Evolutionary conservation across 495 filamentous ascomycete genomes (phyloP), one percentile per base, ranked within the genome.

Genomic region (Podospora pseudocomata): DNA sequence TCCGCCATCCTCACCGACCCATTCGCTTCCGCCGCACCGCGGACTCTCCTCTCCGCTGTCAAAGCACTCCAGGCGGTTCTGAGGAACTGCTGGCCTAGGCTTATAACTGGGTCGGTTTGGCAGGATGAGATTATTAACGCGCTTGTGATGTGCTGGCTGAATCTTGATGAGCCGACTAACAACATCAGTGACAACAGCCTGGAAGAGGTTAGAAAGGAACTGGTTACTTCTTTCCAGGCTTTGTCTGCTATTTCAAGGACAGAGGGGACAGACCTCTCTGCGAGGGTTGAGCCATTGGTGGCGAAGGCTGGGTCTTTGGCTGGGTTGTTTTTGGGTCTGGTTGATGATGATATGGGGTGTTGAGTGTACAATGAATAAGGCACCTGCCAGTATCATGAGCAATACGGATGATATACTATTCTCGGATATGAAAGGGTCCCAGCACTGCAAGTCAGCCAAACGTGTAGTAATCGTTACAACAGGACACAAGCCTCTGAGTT

Each of bases 61-160:
- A 71, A 80, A 9, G 80, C 87, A 0, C 65, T 92, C 30, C 83
- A 89, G 61, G 77, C 78, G 0, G 80, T 91, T 15, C 78, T 97
- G n/a, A 68, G 85, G 26, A 89, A 83, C 58, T 87, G 85, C n/a
- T 94, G 95, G 87, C 88, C 91, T 13, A 82, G 93, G 0, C 78
- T 97, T 19, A 82, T 79, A 70, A 73, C 75, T 56, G 39, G 39
- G 9, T 67, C 74, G 19, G 73, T 70, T n/a, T 89, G 90, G 81
- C 81, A 86, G 28, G 87, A 85, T n/a, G 91, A 94, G 75, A 77
- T 96, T 18, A 68, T 96, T 63, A 87, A 83, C 58, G 88, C 82
- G 0, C 66, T 93, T 0, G 80, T 83, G 28, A 72, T 88, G 3
- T 90, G 90, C 73, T 97, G 92, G 92, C 71, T 87, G 4, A 85